phyloP scores from a whole-genome alignment of 2,329 filamentous ascomycete species.

The Arthroderma uncinatum region DNA sequence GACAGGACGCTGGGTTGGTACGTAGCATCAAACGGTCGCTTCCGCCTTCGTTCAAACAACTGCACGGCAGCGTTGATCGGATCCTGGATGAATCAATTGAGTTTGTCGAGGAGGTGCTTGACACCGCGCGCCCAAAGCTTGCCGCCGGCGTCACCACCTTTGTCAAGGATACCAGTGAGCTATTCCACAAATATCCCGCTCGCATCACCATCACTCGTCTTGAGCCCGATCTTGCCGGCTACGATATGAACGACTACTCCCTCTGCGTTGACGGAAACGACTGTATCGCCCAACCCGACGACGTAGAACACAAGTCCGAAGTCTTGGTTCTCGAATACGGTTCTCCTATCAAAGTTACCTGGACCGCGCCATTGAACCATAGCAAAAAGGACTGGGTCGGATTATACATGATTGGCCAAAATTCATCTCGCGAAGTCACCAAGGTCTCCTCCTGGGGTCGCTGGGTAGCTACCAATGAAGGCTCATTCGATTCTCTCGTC shows the following conservation, averaged over 20 bases:
- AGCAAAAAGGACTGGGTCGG: conserved; percentile 91
- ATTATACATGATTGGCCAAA: conserved; percentile 91
- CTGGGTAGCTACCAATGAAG: conserved; percentile 72
- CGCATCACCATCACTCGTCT: conserved; percentile 72
- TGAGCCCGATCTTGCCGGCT: conserved; percentile 66
- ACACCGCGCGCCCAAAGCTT: conserved; percentile 72
- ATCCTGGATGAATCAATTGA: conserved; percentile 78
- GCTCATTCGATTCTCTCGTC: conserved; percentile 62
- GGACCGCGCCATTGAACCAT: conserved; percentile 80
- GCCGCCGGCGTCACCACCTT: conserved; percentile 77
- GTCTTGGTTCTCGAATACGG: conserved; percentile 80
- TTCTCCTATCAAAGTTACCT: conserved; percentile 75
- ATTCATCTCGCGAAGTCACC: conserved; percentile 71
- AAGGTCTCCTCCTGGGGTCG: conserved; percentile 75
- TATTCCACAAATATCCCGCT: conserved; percentile 83
- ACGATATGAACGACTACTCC: conserved; percentile 69
- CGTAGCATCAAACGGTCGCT: conserved; percentile 82
- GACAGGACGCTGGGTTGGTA: conserved; percentile 78
- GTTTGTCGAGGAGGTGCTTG: conserved; percentile 82
- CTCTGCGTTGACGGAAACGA: conserved; percentile 60
- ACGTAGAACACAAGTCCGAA: conserved; percentile 49
- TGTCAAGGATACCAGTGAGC: conserved; percentile 71
- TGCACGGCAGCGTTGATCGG: conserved; percentile 75
- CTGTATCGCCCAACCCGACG: conserved; percentile 35
- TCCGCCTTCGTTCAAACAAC: conserved; percentile 68